Evolutionary conservation across 768 basidiomycete species (phyloP), one percentile per base, ranked within the genome.

Genomic region (Lactifluus rugatus): DNA sequence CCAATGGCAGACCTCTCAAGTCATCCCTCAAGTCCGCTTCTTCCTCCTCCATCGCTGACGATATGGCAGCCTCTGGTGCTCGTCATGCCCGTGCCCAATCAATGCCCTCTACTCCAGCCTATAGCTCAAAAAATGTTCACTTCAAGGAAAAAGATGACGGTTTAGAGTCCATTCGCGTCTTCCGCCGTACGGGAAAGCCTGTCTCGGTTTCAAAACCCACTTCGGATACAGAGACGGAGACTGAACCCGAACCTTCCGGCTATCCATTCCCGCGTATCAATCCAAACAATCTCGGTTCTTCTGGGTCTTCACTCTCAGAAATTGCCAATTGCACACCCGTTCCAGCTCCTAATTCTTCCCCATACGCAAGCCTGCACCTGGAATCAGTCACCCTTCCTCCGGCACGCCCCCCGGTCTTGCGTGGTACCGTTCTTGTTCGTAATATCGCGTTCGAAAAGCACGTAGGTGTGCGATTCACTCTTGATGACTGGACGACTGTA

Each of bases 401-500:
- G 19, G 66, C 71, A 7, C 68, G 70, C 2, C 72, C 72, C 26
- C 70, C 70, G 5, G 69, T 73, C 0, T 77, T 96, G 14, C 73
- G 77, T 2, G 95, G 95, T 6, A 82, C 87, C 8, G 72, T 96
- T 56, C 79, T 91, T 49, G 91, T 93, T 19, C 81, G 85, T 63
- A 97, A 98, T 69, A 64, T 96, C 53, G 75, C 88, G 0, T 98
- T 88, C 61, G 84, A 89, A 69, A 98, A 98, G 72, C 76, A 80
- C 52, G 85, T 97, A 47, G 83, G 81, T 0, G 78, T 96, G 0
- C 76, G 94, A 1, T 98, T 94, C 69, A 97, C 95, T 1, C 75
- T 95, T 48, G 95, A 97, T 70, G 83, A 87, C 48, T 98, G 95
- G 95, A 82, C 87, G 62, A 98, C 94, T 3, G 89, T 89, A 0